Conservation (phyloP, 805 yeast species). For the Lachancea quebecensis region DNA sequence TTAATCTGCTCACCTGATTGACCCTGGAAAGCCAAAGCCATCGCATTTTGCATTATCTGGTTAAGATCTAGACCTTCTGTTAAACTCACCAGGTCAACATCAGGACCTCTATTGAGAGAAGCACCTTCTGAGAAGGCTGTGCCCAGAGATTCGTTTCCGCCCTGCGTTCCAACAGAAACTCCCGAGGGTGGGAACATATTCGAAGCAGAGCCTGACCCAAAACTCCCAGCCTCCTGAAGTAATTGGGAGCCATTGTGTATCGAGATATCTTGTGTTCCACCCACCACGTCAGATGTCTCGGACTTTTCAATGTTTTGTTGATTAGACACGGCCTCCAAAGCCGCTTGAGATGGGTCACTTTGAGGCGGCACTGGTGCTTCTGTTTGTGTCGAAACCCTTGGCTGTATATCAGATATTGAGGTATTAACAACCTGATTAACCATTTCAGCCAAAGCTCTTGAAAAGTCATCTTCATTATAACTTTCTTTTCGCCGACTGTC, state of each 20-base stretch:
- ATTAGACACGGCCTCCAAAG: background rate
- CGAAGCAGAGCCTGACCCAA: too few relatives aligned
- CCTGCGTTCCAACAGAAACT: background rate
- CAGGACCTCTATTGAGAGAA: background rate
- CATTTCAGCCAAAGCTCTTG: conserved; percentile 49
- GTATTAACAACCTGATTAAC: conserved; percentile 49
- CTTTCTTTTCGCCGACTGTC: conserved; percentile 4
- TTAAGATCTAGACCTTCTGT: conserved; percentile 56
- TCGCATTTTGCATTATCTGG: conserved; percentile 69
- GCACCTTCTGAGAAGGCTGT: background rate
- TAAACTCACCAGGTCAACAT: background rate
- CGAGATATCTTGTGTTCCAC: too few relatives aligned
- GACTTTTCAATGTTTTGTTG: background rate
- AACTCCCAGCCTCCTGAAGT: too few relatives aligned
- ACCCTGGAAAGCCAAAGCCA: conserved; percentile 67
- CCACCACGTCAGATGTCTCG: too few relatives aligned
- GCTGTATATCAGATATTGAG: conserved; percentile 13
- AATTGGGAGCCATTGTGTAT: too few relatives aligned
- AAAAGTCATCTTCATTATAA: conserved; percentile 34
- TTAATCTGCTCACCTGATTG: conserved; percentile 24
- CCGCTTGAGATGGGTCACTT: conserved; percentile 4
- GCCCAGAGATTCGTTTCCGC: background rate
- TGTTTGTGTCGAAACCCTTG: background rate
- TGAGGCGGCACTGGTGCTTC: background rate
- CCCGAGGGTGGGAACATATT: too few relatives aligned